These are phyloP conservation scores for Xylaria sp. DNA, from an alignment of 2,329 filamentous ascomycete species.

Conservation along the genomic window DNA sequence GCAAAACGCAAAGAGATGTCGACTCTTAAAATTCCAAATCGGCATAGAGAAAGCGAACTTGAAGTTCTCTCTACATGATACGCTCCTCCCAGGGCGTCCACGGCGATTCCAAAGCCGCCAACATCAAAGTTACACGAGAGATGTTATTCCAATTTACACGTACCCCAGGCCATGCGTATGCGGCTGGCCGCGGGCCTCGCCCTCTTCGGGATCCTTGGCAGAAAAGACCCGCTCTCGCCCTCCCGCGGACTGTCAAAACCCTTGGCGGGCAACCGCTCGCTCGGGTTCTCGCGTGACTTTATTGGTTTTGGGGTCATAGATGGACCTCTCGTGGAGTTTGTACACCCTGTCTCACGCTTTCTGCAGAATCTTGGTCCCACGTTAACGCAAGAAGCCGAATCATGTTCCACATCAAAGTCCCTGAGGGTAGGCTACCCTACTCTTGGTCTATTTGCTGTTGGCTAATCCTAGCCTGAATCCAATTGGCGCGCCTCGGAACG, in stretches of 20 bases:
- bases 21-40: conserved; percentile 18
- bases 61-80: conserved; percentile 16
- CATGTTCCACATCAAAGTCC: conserved; percentile 14
- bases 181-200: conserved; percentile 21
- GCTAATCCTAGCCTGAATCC: neutral
- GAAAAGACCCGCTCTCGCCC: conserved; percentile 10
- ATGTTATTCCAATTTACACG: conserved; percentile 4
- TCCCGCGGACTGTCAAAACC: conserved; percentile 7
- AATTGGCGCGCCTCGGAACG: conserved; percentile 1
- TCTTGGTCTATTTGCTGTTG: conserved; percentile 25
- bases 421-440: conserved; percentile 7
- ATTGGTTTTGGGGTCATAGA: conserved; percentile 13
- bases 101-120: conserved; percentile 2
- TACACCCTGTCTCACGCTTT: neutral
- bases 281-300: conserved; percentile 17
- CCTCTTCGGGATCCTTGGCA: conserved; percentile 23
- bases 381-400: conserved; percentile 29
- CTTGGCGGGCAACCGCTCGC: neutral
- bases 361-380: conserved; percentile 25
- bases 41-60: conserved; percentile 15
- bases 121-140: conserved; percentile 16
- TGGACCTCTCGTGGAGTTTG: conserved; percentile 2
- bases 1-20: conserved; percentile 15
- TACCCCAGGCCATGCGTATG: conserved; percentile 30
- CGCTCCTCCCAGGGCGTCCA: neutral